Base-by-base conservation (phyloP, 176 grass and related monocot species). In the Cocos nucifera region DNA sequence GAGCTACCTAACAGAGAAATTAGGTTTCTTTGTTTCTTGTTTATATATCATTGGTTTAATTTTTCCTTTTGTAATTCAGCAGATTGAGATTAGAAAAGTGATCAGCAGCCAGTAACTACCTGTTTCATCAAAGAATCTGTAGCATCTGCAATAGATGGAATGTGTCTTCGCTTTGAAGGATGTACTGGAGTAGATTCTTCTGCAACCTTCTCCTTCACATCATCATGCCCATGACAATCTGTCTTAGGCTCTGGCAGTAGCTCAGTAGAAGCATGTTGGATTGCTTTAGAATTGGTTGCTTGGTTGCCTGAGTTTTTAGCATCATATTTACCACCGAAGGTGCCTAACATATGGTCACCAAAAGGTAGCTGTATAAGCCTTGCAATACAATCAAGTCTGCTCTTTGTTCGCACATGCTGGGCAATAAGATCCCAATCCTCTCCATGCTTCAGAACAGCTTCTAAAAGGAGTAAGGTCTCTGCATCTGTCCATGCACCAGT, bases 381-480 rank as follows among this genome's bases (percentile, higher is more conserved):
- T 60, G 94, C 84, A 63, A 98, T 89, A 56, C 94, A 98, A 71
- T 98, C 88, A 63, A 79, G 75, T 77, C 89, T 98, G 83, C 74
- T 93, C 65, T 83, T 98, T 29, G 88, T 98, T 22, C 85, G 84
- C 25, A 98, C 85, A 85, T 98, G 94, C 56, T 98, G 84, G 7
- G 88, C 63, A 62, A 92, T 93, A 63, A 98, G 83, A 89, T 93
- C 84, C 94, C 94, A 98, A 67, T 93, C 94, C 78, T 98, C 94
- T 66, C 94, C 94, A 78, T 89, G 88, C 70, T 98, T 98, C 72
- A 98, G 69, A 59, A 93, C 88, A 74, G 86, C 87, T 89, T 98
- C 94, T 56, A 98, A 84, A 76, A 98, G 94, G 32, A 92, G 81
- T 64, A 98, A 62, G 3, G 79, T 98, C 71, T 98, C 94, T 32